Base-by-base conservation (phyloP, 768 basidiomycete species). In the Kwoniella europaea region DNA sequence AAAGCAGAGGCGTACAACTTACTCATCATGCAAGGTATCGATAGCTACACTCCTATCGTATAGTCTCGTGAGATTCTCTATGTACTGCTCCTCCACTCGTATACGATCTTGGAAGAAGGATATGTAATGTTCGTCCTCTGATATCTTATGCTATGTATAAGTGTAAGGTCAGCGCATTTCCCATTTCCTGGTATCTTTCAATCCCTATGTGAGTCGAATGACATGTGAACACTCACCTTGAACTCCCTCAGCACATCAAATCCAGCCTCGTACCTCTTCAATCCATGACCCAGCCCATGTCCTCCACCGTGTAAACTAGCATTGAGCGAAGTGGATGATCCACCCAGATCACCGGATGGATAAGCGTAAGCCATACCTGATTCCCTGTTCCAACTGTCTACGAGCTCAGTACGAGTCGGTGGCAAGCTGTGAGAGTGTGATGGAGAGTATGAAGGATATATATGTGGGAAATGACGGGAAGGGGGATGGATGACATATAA, bases 11-110 rank as follows among this genome's bases (percentile, higher is more conserved):
- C 58, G 12, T n/a, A 35, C 46, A 16, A 68, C 79, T 59, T 60
- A 81, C 80, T 80, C 79, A 42, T 92, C 91, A 76, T 94, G 92
- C 42, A 94, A 82, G 67, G 86, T 82, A 85, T 97, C 94, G 41
- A 90, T 86, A 35, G 89, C 86, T 81, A 88, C 90, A 69, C 88
- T 87, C 81, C 89, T 91, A 66, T 87, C 86, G 85, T 93, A 90
- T 44, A 97, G 84, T 78, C 86, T 91, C 77, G 87, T 84, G 15
- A 97, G 86, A 12, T 90, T 89, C 4, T 92, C 91, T 74, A 93
- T 87, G 77, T 95, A 95, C 67, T 84, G 82, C 77, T 95, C 93
- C 82, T 97, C 94, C 65, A 94, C 91, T 54, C 88, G 88, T 81
- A 89, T 90, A 80, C 93, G 93, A 41, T 67, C 65, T 83, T 89